Conservation (phyloP, 495 filamentous ascomycete species). For the Geoglossum glabrum region DNA sequence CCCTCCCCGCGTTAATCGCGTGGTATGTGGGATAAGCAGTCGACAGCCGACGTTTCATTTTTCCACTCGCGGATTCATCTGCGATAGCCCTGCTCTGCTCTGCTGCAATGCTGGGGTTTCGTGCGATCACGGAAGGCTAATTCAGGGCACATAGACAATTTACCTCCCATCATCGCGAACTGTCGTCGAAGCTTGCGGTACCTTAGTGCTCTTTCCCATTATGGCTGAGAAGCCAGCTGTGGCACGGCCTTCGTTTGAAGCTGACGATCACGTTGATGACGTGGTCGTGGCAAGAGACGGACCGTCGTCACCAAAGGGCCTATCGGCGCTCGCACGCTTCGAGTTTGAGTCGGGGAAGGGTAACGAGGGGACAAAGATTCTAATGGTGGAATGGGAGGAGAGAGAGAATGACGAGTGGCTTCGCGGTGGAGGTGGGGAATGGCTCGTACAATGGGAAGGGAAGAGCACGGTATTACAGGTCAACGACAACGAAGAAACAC, state of each 20-base stretch:
- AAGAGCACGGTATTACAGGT: slow-evolving; percentile 45
- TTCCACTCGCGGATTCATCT: not conserved
- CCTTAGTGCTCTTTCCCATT: not conserved
- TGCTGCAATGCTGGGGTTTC: not conserved
- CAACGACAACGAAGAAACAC: slow-evolving; percentile 32
- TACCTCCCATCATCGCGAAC: not conserved
- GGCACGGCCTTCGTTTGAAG: not conserved
- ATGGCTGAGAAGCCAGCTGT: not conserved
- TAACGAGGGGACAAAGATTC: slow-evolving; percentile 65
- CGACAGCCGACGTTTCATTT: not conserved
- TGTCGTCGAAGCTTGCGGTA: not conserved
- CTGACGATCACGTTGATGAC: not conserved
- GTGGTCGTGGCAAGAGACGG: not conserved
- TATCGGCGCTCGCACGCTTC: slow-evolving; percentile 48
- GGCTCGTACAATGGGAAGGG: slow-evolving; percentile 61
- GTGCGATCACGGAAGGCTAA: not conserved
- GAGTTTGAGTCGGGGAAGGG: slow-evolving; percentile 60
- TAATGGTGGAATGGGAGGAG: slow-evolving; percentile 72
- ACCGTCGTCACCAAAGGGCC: not conserved
- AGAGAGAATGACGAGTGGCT: not conserved
- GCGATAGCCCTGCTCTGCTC: not conserved
- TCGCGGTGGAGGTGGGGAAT: slow-evolving; percentile 25
- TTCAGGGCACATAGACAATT: not conserved
- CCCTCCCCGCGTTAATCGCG: too few species aligned
- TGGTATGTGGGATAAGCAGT: too few species aligned